phyloP scores from a whole-genome alignment of 192 early-diverging fungal genomes.

The Mortierella claussenii region DNA sequence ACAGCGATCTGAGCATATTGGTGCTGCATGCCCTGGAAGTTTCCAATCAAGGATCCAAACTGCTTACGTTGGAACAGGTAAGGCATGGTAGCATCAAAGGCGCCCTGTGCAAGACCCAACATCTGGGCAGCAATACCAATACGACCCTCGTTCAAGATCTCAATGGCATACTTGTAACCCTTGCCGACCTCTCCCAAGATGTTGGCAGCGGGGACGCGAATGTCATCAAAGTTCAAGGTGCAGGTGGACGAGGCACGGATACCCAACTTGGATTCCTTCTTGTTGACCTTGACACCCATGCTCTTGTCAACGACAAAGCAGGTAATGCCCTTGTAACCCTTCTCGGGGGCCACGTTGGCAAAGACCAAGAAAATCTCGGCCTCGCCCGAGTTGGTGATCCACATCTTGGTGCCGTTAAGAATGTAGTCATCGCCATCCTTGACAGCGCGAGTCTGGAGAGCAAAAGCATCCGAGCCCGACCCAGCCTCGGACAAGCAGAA shows the following conservation, averaged over 20 bases:
- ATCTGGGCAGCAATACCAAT: conserved; percentile 99
- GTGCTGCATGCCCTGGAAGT: conserved; percentile 83
- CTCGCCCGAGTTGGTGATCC: conserved; percentile 96
- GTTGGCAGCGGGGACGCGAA: conserved; percentile 86
- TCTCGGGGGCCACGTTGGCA: conserved; percentile 94
- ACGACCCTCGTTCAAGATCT: conserved; percentile 98
- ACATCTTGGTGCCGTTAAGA: conserved; percentile 91
- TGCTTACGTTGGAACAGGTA: conserved; percentile 97
- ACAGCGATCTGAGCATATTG: conserved; percentile 82
- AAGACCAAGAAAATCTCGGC: conserved; percentile 98
- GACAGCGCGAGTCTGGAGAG: conserved; percentile 85
- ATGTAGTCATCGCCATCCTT: conserved; percentile 92
- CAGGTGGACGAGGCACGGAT: conserved; percentile 98
- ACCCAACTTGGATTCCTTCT: conserved; percentile 98
- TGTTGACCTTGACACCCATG: conserved; percentile 90
- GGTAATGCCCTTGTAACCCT: conserved; percentile 97
- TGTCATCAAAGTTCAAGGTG: conserved; percentile 91
- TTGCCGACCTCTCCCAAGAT: conserved; percentile 94
- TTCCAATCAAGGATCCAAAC: conserved; percentile 85
- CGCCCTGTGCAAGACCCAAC: conserved; percentile 96
- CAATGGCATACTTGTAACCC: conserved; percentile 99
- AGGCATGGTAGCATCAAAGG: conserved; percentile 85
- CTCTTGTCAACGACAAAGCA: conserved; percentile 96
- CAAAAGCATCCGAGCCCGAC: conserved; percentile 95
- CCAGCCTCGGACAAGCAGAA: conserved; percentile 96